Evolutionary conservation across 108 stramenopile species (phyloP), one percentile per base, ranked within the genome.

Genomic region (Heterococcus sp.): DNA sequence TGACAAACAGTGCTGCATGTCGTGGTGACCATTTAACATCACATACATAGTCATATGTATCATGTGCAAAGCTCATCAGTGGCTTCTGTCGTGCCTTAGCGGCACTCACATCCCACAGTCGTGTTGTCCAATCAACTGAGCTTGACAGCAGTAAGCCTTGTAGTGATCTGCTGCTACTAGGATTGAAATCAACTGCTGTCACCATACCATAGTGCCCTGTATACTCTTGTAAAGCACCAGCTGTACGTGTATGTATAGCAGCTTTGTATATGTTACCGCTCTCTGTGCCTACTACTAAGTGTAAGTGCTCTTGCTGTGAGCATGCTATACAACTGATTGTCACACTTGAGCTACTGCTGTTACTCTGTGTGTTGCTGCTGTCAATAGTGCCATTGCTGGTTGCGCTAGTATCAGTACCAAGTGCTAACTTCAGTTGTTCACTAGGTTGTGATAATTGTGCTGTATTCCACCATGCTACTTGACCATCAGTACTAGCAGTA

Each of bases 91-190:
- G n/a, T n/a, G n/a, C n/a, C n/a, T n/a, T n/a, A n/a, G n/a, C n/a
- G n/a, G n/a, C n/a, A n/a, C n/a, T n/a, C n/a, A n/a, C n/a, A 21
- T 58, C 46, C 78, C 78, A 80, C 68, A 80, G 70, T n/a, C 78
- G 78, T 31, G 78, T 80, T 1, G 78, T 80, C 78, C 78, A 80
- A 66, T 80, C 78, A 71, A 80, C 38, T 27, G 71, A 72, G 21
- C 69, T 64, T 2, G 78, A 80, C 33, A 80, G 32, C 14, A 80
- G 38, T 21, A 80, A 72, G 26, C 39, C 64, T 27, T 70, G 77
- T 64, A 78, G 37, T 0, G 69, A 32, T 40, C 71, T 78, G 26
- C 63, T 36, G 29, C 40, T 64, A 65, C 71, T 72, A 21, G 58
- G 78, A 29, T 80, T 80, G 27, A 39, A 38, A 33, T 80, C 78